A percentile compares a stretch with the other conserved stretches of the same genome.
Conservation (phyloP, 2,329 filamentous ascomycete species). For the Trichophyton schoenleinii region DNA sequence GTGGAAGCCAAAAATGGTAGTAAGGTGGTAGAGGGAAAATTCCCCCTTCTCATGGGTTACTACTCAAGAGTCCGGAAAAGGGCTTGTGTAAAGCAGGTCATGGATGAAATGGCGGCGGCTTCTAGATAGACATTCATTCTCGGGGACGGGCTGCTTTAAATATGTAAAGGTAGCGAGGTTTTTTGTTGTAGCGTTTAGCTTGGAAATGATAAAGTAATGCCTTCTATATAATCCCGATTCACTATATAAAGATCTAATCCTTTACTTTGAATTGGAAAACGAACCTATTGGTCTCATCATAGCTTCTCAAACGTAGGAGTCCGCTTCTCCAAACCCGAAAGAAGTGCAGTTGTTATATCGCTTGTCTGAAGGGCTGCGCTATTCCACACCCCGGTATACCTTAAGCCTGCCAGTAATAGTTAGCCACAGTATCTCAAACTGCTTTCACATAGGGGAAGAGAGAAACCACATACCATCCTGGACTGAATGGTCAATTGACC, state of each 20-base stretch:
- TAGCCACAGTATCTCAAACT: background rate
- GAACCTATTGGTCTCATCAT: conserved; percentile 25
- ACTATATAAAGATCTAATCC: background rate
- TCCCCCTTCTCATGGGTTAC: conserved; percentile 26
- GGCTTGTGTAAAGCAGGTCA: conserved; percentile 23
- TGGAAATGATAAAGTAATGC: background rate
- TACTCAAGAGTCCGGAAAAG: conserved; percentile 29
- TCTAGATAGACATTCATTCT: background rate
- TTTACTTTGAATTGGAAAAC: background rate
- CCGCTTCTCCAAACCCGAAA: conserved; percentile 64
- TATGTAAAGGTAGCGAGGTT: background rate
- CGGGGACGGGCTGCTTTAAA: background rate
- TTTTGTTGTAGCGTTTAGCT: background rate
- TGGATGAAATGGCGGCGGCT: conserved; percentile 18
- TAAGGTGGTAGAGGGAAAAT: conserved; percentile 17
- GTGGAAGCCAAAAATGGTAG: conserved; percentile 13
- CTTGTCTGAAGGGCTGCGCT: conserved; percentile 65
- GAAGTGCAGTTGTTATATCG: conserved; percentile 62
- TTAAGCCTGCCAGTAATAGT: conserved; percentile 42
- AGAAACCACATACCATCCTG: conserved; percentile 50
- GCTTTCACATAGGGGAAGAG: background rate
- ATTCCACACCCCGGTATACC: conserved; percentile 84
- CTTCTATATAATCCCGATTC: background rate
- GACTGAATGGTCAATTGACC: conserved; percentile 63
- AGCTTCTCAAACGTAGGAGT: conserved; percentile 78